Percentiles rank a stretch among this genome's conserved stretches.
These are phyloP conservation scores for Amanita rimosa DNA, from an alignment of 768 basidiomycete genomes.

Conservation along the genomic window DNA sequence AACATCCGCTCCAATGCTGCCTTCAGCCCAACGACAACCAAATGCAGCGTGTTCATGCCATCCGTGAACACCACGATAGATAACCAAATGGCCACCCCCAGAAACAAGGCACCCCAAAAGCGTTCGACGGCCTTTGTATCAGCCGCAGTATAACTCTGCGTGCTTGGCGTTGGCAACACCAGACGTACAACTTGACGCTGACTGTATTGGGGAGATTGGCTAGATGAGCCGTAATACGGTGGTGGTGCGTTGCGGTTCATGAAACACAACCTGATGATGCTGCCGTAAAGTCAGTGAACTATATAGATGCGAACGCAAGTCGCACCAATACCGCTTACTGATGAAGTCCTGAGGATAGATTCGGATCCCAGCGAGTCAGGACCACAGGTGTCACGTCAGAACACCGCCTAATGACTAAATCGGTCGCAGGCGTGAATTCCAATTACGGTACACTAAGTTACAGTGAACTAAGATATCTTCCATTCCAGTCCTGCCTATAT, in stretches of 20 bases:
- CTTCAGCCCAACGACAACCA: background rate
- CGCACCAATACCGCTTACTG: background rate
- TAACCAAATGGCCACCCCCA: constrained; percentile 1
- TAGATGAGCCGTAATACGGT: background rate
- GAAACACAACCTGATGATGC: background rate
- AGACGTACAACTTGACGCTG: background rate
- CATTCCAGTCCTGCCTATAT: constrained; percentile 4
- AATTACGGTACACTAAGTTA: constrained; percentile 7
- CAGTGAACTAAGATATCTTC: background rate
- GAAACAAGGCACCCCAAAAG: background rate
- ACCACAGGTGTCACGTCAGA: background rate
- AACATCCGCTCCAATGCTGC: constrained; percentile 1
- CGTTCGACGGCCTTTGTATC: background rate
- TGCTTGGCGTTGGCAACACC: background rate
- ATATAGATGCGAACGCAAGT: background rate
- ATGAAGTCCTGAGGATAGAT: background rate
- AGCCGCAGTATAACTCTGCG: background rate
- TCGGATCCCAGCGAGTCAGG: background rate
- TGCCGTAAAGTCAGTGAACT: background rate
- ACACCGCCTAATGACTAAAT: background rate
- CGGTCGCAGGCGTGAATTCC: background rate
- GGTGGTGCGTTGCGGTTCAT: constrained; percentile 1
- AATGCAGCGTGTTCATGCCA: background rate
- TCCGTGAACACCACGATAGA: constrained; percentile 1
- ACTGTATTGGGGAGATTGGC: background rate